Conservation (phyloP, 495 filamentous ascomycete genomes). For the Apodospora peruviana region DNA sequence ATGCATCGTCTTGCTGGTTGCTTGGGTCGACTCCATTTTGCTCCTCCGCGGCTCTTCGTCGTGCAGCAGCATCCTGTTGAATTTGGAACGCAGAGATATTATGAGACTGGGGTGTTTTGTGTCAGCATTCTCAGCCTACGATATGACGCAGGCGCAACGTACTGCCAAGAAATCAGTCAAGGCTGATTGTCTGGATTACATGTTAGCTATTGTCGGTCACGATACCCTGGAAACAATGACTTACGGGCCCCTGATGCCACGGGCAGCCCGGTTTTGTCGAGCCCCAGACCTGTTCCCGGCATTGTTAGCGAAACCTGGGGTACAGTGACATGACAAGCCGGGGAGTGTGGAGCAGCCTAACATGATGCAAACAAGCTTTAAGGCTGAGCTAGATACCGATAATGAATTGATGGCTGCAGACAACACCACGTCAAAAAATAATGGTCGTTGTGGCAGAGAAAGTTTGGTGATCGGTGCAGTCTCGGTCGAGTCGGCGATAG, state of each 20-base stretch:
- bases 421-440: neutral
- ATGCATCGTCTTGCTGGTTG: constrained; percentile 2
- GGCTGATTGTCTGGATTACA: constrained; percentile 53
- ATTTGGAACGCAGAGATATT: constrained; percentile 86
- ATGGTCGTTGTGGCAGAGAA: too few relatives aligned
- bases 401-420: neutral
- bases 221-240: constrained; percentile 2
- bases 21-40: too few relatives aligned
- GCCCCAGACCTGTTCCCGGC: constrained; percentile 15
- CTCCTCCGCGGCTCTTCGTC: constrained; percentile 45
- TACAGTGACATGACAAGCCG: too few relatives aligned
- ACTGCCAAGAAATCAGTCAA: constrained; percentile 78
- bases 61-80: constrained; percentile 49
- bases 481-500: neutral
- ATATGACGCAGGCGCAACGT: constrained; percentile 19
- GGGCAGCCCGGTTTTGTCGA: constrained; percentile 12
- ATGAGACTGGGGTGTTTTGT: constrained; percentile 53
- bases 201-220: neutral
- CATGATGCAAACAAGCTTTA: too few relatives aligned
- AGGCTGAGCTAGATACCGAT: neutral
- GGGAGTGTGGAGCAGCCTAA: too few relatives aligned
- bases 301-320: neutral
- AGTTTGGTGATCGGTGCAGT: too few relatives aligned
- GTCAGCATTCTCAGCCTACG: neutral
- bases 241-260: constrained; percentile 31